Evolutionary conservation across 495 filamentous ascomycete species (phyloP).

Genomic region (Usnea hakonensis): DNA sequence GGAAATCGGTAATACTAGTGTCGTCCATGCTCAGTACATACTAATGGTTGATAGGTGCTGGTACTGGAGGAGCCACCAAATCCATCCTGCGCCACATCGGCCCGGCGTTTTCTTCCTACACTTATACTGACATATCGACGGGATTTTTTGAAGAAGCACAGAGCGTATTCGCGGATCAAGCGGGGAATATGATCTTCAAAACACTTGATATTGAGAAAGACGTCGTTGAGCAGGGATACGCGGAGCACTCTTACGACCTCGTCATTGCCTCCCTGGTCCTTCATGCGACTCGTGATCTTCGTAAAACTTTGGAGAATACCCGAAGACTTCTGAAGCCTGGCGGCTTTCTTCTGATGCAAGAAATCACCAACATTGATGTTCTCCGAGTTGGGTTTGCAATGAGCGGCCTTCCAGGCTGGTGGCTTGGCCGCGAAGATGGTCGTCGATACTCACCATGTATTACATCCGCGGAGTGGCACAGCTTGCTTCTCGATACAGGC

Average conservation of each 20-base stretch:
- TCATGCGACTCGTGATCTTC: constrained; percentile 17
- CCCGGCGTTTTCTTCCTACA: constrained; percentile 32
- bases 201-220: constrained; percentile 38
- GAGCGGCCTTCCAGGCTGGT: constrained; percentile 43
- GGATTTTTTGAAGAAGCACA: constrained; percentile 34
- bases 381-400: constrained; percentile 29
- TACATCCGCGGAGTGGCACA: constrained; percentile 33
- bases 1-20: constrained; percentile 28
- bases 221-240: constrained; percentile 37
- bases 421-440: constrained; percentile 40
- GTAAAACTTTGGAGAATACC: constrained; percentile 27
- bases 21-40: constrained; percentile 14
- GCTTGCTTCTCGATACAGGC: constrained; percentile 30
- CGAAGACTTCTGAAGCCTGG: constrained; percentile 45
- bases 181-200: constrained; percentile 38
- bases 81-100: constrained; percentile 25
- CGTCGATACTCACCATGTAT: constrained; percentile 33
- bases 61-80: constrained; percentile 35
- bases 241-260: constrained; percentile 40
- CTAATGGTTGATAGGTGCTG: constrained; percentile 16
- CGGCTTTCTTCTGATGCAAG: constrained; percentile 42
- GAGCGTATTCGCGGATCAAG: constrained; percentile 24
- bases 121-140: constrained; percentile 45
- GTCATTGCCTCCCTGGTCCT: constrained; percentile 31
- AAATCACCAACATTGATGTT: constrained; percentile 34